Percentiles rank a stretch among this genome's conserved stretches.
Conservation (phyloP, 176 grass and related monocot genomes). For the Phoenix roebelenii region DNA sequence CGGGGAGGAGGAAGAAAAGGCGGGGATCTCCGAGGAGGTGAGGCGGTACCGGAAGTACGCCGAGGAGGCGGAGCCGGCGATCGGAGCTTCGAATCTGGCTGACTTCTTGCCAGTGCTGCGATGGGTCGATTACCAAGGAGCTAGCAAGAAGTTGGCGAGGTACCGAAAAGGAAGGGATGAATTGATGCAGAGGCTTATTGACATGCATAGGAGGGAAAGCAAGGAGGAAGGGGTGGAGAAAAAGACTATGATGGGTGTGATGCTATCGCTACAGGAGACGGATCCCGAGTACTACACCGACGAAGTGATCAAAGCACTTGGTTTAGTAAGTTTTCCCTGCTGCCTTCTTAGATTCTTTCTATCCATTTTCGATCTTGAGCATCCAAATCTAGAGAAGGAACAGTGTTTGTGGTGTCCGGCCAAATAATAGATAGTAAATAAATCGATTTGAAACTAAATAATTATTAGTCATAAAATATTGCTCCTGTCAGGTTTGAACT, state of each 20-base stretch:
- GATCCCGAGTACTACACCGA: slow-evolving; percentile 28
- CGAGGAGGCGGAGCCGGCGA: slow-evolving; percentile 18
- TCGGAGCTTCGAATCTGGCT: slow-evolving; percentile 25
- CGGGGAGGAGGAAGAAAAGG: neutral
- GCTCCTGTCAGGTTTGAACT: too few relatives aligned
- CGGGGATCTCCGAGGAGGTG: slow-evolving; percentile 1
- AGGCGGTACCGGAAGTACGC: slow-evolving; percentile 30
- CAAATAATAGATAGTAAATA: too few relatives aligned
- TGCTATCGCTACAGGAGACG: slow-evolving; percentile 25
- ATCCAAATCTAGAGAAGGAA: too few relatives aligned
- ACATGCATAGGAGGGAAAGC: neutral
- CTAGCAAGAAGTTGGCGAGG: neutral
- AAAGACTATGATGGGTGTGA: slow-evolving; percentile 29
- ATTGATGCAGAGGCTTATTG: slow-evolving; percentile 22
- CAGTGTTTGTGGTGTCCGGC: too few relatives aligned
- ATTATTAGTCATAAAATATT: too few relatives aligned
- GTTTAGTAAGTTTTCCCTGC: slow-evolving; percentile 11
- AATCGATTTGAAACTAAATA: too few relatives aligned
- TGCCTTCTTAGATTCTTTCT: neutral
- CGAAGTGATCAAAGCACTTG: slow-evolving; percentile 39
- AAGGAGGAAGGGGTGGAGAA: neutral
- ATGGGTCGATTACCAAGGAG: slow-evolving; percentile 21
- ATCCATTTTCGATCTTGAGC: neutral
- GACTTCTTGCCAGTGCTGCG: slow-evolving; percentile 47
- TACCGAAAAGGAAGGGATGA: slow-evolving; percentile 25